Percentiles rank a stretch among this genome's conserved stretches.
Conservation (phyloP, 2,329 filamentous ascomycete species). For the Cladosporium sp. region DNA sequence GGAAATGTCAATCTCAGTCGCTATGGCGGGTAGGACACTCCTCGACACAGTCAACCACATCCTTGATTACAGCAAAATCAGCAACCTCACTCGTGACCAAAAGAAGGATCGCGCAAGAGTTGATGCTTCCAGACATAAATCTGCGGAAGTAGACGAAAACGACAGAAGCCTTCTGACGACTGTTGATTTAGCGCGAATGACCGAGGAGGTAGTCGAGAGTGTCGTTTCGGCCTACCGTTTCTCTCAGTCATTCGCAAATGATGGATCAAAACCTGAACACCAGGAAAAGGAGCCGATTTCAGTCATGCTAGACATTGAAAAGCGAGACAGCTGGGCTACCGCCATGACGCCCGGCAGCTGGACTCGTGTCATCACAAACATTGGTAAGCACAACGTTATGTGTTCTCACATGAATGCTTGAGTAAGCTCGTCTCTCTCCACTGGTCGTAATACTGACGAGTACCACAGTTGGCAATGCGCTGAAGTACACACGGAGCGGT, state of each 20-base stretch:
- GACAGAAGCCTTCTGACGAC: background rate
- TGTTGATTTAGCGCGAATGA: conserved; percentile 24
- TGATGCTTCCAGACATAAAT: conserved; percentile 8
- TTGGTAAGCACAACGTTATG: too few species aligned
- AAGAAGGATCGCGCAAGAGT: conserved; percentile 5
- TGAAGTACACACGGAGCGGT: conserved; percentile 44
- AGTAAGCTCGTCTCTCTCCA: background rate
- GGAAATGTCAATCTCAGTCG: conserved; percentile 44
- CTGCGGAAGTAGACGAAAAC: conserved; percentile 9
- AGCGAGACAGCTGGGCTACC: conserved; percentile 6
- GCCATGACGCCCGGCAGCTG: conserved; percentile 21
- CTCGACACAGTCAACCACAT: conserved; percentile 45
- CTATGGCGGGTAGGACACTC: conserved; percentile 46
- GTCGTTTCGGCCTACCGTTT: conserved; percentile 15
- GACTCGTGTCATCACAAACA: conserved; percentile 45
- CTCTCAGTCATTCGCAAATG: background rate
- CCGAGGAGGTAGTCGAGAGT: conserved; percentile 22
- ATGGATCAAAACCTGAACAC: too few species aligned
- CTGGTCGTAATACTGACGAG: background rate
- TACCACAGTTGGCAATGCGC: conserved; percentile 39
- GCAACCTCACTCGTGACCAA: conserved; percentile 23
- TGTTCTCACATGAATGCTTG: too few species aligned
- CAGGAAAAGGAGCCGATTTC: background rate
- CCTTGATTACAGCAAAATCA: conserved; percentile 43
- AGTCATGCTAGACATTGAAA: conserved; percentile 15